Percentiles rank a stretch among this genome's conserved stretches.
These are phyloP conservation scores for Tuber indicum DNA, from an alignment of 495 filamentous ascomycete genomes.

Conservation along the genomic window DNA sequence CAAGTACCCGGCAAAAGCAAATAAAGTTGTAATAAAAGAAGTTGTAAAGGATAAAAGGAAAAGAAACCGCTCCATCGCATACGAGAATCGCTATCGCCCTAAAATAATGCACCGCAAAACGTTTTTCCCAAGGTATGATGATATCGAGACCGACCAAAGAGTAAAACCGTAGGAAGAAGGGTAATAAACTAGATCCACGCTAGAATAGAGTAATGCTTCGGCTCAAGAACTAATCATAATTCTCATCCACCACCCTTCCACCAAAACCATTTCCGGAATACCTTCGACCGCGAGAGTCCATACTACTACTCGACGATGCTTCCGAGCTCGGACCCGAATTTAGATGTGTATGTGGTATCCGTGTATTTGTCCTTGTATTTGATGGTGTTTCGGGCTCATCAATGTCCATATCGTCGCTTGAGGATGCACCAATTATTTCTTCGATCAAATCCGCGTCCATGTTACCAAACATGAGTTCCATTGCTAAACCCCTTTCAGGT, in stretches of 20 bases:
- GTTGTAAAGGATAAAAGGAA: neutral
- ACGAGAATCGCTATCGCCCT: constrained; percentile 8
- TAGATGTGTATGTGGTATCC: constrained; percentile 13
- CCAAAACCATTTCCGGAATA: constrained; percentile 22
- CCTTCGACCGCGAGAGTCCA: constrained; percentile 9
- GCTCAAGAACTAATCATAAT: constrained; percentile 10
- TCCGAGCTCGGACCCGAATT: neutral
- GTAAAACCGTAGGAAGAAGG: neutral
- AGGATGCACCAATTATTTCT: constrained; percentile 30
- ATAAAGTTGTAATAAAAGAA: neutral
- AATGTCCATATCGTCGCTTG: constrained; percentile 25
- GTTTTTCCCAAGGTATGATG: constrained; percentile 8
- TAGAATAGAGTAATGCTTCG: constrained; percentile 2
- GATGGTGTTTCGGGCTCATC: constrained; percentile 12
- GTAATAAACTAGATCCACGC: constrained; percentile 11
- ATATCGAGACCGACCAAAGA: constrained; percentile 3
- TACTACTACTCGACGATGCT: constrained; percentile 6
- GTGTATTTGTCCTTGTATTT: constrained; percentile 6
- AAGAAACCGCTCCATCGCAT: constrained; percentile 10
- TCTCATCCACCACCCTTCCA: constrained; percentile 37
- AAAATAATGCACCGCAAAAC: constrained; percentile 1
- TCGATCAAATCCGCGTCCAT: constrained; percentile 38
- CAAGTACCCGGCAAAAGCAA: neutral
- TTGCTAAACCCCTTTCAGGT: constrained; percentile 26
- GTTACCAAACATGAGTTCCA: constrained; percentile 38